These are phyloP conservation scores for Ceratobasidium papillatum DNA, from an alignment of 1,284 basidiomycete species.

Conservation along the genomic window DNA sequence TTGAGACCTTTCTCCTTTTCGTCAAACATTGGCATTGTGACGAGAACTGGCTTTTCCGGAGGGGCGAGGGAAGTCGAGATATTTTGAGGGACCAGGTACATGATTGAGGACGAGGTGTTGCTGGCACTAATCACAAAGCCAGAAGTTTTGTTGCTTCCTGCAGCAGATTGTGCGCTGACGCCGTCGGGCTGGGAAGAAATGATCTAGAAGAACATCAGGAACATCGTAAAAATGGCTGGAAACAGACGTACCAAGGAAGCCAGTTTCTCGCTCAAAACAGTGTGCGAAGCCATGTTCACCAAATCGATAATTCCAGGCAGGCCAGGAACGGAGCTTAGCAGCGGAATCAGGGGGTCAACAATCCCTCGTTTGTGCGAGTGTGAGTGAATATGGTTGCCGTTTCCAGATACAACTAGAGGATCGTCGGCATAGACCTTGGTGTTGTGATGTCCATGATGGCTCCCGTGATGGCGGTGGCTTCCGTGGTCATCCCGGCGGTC, in stretches of 20 bases:
- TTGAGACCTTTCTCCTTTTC: conserved; percentile 10
- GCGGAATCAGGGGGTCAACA: conserved; percentile 15
- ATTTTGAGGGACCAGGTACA: conserved; percentile 26
- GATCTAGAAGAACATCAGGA: conserved; percentile 5
- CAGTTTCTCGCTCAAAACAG: conserved; percentile 14
- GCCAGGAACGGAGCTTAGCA: conserved; percentile 1
- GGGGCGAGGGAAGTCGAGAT: conserved; percentile 8
- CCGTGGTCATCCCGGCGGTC: not conserved
- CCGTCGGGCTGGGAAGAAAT: conserved; percentile 15
- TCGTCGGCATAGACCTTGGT: conserved; percentile 27
- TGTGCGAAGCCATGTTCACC: conserved; percentile 10
- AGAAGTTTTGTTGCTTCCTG: not conserved
- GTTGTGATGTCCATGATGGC: not conserved
- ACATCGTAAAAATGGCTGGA: not conserved
- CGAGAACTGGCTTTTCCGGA: conserved; percentile 17
- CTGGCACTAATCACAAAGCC: conserved; percentile 19
- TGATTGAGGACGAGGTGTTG: conserved; percentile 23
- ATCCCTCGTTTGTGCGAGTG: conserved; percentile 35
- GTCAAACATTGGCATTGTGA: conserved; percentile 25
- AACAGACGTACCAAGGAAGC: conserved; percentile 30
- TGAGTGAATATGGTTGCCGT: conserved; percentile 26
- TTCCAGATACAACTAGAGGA: conserved; percentile 12
- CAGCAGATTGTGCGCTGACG: not conserved
- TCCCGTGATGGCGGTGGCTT: not conserved
- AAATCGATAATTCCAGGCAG: conserved; percentile 23